Conservation (phyloP, 1,284 basidiomycete species). For the Laetiporus sulphureus region DNA sequence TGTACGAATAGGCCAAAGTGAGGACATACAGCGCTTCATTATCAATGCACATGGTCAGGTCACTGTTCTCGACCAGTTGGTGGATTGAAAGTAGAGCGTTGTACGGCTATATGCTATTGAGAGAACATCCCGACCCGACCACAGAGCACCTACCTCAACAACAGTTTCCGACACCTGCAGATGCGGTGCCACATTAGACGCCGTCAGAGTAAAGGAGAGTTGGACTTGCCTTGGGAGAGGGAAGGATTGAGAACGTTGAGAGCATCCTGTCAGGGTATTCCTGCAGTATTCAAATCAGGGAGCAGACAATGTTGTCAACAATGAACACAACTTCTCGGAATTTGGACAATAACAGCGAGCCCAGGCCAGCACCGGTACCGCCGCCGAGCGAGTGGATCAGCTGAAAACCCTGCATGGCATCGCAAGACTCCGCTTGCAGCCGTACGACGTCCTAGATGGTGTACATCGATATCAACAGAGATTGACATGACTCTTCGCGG, state of each 20-base stretch:
- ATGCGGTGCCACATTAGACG: not conserved
- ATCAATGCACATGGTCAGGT: slow-evolving; percentile 87
- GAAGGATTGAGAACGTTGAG: slow-evolving; percentile 87
- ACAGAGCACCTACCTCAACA: slow-evolving; percentile 57
- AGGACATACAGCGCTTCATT: slow-evolving; percentile 81
- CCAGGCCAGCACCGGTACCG: slow-evolving; percentile 86
- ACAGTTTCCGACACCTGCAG: slow-evolving; percentile 87
- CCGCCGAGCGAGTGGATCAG: slow-evolving; percentile 91
- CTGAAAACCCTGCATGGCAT: slow-evolving; percentile 92
- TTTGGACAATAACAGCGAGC: slow-evolving; percentile 78
- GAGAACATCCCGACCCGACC: not conserved
- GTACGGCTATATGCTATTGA: slow-evolving; percentile 55
- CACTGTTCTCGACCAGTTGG: slow-evolving; percentile 88
- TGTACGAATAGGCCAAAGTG: not conserved
- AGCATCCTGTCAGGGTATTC: slow-evolving; percentile 94
- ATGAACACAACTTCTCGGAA: slow-evolving; percentile 62
- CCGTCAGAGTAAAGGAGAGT: not conserved
- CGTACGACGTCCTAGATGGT: slow-evolving; percentile 58
- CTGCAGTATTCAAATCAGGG: slow-evolving; percentile 35
- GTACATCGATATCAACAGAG: slow-evolving; percentile 3
- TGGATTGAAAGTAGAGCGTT: slow-evolving; percentile 88
- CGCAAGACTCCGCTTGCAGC: slow-evolving; percentile 74
- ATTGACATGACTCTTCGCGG: not conserved
- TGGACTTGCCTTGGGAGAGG: slow-evolving; percentile 72
- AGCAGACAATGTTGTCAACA: slow-evolving; percentile 24